These are phyloP conservation scores for Arthrinium puccinioides DNA, from an alignment of 2,329 filamentous ascomycete species.

Conservation along the genomic window DNA sequence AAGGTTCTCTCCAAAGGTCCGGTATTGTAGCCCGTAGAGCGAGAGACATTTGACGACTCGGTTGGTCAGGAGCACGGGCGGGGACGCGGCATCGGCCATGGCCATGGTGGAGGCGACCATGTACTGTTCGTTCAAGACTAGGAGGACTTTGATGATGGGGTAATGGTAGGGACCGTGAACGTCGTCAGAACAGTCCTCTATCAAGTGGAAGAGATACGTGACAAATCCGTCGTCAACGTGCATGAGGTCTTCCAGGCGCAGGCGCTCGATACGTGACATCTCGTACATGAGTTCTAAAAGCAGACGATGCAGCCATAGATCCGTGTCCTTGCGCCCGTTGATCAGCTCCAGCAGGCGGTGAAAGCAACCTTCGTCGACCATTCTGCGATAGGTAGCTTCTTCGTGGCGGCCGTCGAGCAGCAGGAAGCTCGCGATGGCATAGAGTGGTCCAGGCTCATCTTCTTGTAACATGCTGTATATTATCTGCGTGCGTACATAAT, in stretches of 20 bases:
- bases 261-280: slow-evolving; percentile 85
- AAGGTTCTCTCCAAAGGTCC: slow-evolving; percentile 96
- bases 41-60: slow-evolving; percentile 89
- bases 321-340: slow-evolving; percentile 54
- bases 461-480: slow-evolving; percentile 88
- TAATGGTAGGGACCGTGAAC: slow-evolving; percentile 92
- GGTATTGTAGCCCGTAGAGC: slow-evolving; percentile 70
- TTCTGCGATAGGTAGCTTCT: slow-evolving; percentile 73
- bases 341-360: slow-evolving; percentile 77
- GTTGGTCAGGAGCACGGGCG: slow-evolving; percentile 64
- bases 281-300: slow-evolving; percentile 89
- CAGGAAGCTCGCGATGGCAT: slow-evolving; percentile 76
- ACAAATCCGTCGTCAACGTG: slow-evolving; percentile 78
- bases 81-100: slow-evolving; percentile 30
- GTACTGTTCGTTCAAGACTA: slow-evolving; percentile 97
- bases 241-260: slow-evolving; percentile 68
- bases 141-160: slow-evolving; percentile 85
- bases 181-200: slow-evolving; percentile 83
- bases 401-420: slow-evolving; percentile 78
- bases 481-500: slow-evolving; percentile 89
- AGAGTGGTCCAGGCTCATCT: slow-evolving; percentile 72
- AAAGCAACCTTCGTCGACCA: slow-evolving; percentile 84
- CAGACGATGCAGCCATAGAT: slow-evolving; percentile 68
- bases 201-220: slow-evolving; percentile 74
- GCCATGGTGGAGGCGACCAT: slow-evolving; percentile 68